Percentiles rank a stretch among this genome's conserved stretches.
Conservation (phyloP, 306 rosid species). For the Erythrophleum fordii region DNA sequence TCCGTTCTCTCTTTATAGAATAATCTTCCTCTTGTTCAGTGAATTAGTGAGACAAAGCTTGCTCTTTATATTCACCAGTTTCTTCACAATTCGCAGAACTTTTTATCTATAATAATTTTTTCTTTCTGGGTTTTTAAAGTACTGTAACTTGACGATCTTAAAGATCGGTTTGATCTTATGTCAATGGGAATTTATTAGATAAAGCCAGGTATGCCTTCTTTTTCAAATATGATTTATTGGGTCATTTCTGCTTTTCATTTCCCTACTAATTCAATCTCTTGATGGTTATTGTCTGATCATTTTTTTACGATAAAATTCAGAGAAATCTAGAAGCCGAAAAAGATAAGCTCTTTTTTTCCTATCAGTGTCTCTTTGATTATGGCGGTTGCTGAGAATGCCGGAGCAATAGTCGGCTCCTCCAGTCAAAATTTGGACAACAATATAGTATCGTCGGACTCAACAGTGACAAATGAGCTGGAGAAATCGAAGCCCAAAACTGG, state of each 20-base stretch:
- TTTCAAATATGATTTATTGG: not conserved
- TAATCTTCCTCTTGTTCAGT: constrained; percentile 39
- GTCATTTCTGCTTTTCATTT: not conserved
- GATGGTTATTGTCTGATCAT: constrained; percentile 36
- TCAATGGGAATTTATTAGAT: constrained; percentile 52
- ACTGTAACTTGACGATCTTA: constrained; percentile 45
- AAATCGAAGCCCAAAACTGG: constrained; percentile 63
- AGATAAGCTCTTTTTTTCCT: constrained; percentile 9
- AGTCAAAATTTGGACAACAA: constrained; percentile 59
- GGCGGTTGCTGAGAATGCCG: constrained; percentile 95
- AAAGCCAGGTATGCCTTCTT: constrained; percentile 52
- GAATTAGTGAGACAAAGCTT: constrained; percentile 39
- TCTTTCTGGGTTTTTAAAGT: constrained; percentile 35
- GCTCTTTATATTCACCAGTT: constrained; percentile 33
- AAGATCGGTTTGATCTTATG: constrained; percentile 50
- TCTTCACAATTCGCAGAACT: constrained; percentile 26
- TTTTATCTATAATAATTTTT: not conserved
- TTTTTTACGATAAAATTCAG: constrained; percentile 23
- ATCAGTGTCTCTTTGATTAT: constrained; percentile 52
- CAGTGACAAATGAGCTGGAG: constrained; percentile 54
- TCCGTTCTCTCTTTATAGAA: not conserved
- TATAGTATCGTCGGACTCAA: constrained; percentile 59
- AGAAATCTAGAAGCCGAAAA: constrained; percentile 37
- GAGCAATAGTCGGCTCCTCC: constrained; percentile 50
- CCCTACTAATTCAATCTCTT: not conserved